Evolutionary conservation across 768 basidiomycete genomes (phyloP).

Genomic region (Heimioporus sp.): DNA sequence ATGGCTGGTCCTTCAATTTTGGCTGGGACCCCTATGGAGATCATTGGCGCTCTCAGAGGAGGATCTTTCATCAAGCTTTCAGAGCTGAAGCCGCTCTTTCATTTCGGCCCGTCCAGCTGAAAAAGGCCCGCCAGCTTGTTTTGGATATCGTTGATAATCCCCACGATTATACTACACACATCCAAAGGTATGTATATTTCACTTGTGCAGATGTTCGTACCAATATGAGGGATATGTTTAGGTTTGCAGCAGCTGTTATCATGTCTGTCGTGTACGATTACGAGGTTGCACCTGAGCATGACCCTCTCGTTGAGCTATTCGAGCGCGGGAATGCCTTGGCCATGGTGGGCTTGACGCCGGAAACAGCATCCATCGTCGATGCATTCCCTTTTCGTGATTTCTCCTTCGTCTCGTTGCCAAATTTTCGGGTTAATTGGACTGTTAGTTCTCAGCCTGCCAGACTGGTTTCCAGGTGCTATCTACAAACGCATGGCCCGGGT

Average conservation of each 20-base stretch:
- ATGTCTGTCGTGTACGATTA: conserved; percentile 42
- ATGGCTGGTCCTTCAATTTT: conserved; percentile 20
- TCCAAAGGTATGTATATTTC: conserved; percentile 6
- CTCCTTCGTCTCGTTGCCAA: no score
- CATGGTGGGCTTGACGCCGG: conserved; percentile 13
- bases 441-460: conserved; percentile 22
- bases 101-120: conserved; percentile 17
- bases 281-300: conserved; percentile 33
- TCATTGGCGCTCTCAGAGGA: conserved; percentile 22
- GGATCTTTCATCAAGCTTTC: conserved; percentile 24
- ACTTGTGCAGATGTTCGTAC: neutral
- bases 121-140: conserved; percentile 17
- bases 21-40: conserved; percentile 19
- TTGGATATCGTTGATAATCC: conserved; percentile 11
- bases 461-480: conserved; percentile 22
- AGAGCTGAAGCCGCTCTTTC: conserved; percentile 11
- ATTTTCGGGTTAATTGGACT: neutral
- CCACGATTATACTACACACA: neutral
- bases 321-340: conserved; percentile 28
- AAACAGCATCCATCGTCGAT: conserved; percentile 11
- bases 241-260: conserved; percentile 35
- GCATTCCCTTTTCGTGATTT: conserved; percentile 23
- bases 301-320: conserved; percentile 37
- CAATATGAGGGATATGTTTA: conserved; percentile 1
- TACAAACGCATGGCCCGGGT: conserved; percentile 26